A percentile compares a stretch with the other conserved stretches of the same genome.
Conservation (phyloP, 495 filamentous ascomycete genomes). For the Podospora pseudoanserina region DNA sequence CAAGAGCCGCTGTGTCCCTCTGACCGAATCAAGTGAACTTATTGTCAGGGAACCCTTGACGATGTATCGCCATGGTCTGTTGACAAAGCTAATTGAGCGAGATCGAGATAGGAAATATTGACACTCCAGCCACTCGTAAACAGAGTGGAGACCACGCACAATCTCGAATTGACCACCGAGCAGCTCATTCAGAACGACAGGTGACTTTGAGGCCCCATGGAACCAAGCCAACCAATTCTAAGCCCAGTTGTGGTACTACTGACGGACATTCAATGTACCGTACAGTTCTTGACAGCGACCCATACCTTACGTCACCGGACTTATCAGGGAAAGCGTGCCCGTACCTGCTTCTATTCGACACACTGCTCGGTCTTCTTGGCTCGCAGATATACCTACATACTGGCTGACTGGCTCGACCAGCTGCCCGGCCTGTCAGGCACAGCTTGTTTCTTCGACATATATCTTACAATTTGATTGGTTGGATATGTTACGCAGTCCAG, state of each 20-base stretch:
- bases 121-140: not conserved
- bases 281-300: not conserved
- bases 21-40: not conserved
- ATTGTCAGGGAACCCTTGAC: not conserved
- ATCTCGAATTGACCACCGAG: not conserved
- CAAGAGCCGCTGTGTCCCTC: no score
- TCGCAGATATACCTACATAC: not conserved
- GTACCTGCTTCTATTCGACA: not conserved
- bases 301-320: not conserved
- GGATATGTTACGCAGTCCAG: not conserved
- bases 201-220: no score
- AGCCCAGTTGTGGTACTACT: not conserved
- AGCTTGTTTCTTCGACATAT: not conserved
- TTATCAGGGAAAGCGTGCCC: not conserved
- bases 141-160: not conserved
- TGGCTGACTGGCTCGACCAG: not conserved
- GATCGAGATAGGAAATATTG: not conserved
- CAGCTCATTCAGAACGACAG: no score
- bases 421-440: not conserved
- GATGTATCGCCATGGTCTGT: not conserved
- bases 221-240: no score
- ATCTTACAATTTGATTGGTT: not conserved
- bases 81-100: not conserved
- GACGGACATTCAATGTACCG: not conserved
- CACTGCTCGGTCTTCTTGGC: not conserved